Conservation (phyloP, 148 eudicot genomes). For the Spergularia marina region DNA sequence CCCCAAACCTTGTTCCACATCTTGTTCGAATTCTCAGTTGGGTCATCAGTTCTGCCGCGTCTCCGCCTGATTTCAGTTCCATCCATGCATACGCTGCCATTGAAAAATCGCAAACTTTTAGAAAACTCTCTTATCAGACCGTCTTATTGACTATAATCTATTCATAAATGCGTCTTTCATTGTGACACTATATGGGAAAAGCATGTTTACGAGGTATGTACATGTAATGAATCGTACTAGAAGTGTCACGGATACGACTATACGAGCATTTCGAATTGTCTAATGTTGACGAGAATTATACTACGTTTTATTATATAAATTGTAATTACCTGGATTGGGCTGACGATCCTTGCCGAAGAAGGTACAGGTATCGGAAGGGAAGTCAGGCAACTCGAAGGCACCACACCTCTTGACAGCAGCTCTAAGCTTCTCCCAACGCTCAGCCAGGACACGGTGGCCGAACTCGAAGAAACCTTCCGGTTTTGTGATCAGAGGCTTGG, state of each 20-base stretch:
- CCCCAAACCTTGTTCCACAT: conserved; percentile 60
- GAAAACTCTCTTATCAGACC: too few relatives aligned
- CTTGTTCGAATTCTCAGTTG: conserved; percentile 52
- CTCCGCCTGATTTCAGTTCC: conserved; percentile 45
- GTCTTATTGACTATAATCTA: too few relatives aligned
- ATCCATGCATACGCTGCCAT: conserved; percentile 82
- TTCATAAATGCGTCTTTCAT: too few relatives aligned
- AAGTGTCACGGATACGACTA: too few relatives aligned
- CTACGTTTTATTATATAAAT: too few relatives aligned
- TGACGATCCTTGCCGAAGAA: conserved; percentile 37
- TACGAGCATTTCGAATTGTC: too few relatives aligned
- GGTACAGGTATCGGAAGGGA: conserved; percentile 40
- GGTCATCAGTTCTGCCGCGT: conserved; percentile 45
- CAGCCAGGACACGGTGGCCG: conserved; percentile 38
- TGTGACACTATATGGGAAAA: too few relatives aligned
- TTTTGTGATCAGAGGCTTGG: neutral
- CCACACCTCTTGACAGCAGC: conserved; percentile 30
- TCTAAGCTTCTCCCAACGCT: conserved; percentile 67
- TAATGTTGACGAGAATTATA: too few relatives aligned
- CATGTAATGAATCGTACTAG: too few relatives aligned
- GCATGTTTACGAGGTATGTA: too few relatives aligned
- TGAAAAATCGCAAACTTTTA: neutral
- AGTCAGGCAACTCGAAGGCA: conserved; percentile 40
- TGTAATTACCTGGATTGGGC: conserved; percentile 56
- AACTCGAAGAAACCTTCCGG: conserved; percentile 44